These are phyloP conservation scores for Apiospora koreana DNA, from an alignment of 2,329 filamentous ascomycete species.

Conservation along the genomic window DNA sequence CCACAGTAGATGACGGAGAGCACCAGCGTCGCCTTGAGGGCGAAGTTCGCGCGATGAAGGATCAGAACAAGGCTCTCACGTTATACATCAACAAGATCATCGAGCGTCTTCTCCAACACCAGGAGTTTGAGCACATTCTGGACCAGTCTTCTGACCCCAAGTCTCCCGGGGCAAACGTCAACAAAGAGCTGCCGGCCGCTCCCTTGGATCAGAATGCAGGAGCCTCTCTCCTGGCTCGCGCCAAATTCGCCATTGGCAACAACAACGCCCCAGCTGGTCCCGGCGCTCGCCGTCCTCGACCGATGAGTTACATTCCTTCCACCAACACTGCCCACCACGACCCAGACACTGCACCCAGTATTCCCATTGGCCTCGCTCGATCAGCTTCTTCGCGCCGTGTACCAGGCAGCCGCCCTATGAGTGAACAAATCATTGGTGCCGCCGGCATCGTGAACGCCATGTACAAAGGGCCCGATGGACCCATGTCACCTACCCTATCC, in stretches of 20 bases:
- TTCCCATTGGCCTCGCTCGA: conserved; percentile 65
- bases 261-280: conserved; percentile 25
- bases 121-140: conserved; percentile 92
- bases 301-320: conserved; percentile 58
- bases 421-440: conserved; percentile 62
- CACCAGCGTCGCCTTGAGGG: conserved; percentile 69
- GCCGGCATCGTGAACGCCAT: conserved; percentile 84
- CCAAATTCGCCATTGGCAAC: conserved; percentile 47
- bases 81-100: conserved; percentile 99
- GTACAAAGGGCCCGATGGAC: conserved; percentile 74
- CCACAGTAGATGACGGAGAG: conserved; percentile 61
- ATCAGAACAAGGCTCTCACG: conserved; percentile 95
- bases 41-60: conserved; percentile 78
- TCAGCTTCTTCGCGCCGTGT: conserved; percentile 54
- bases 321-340: conserved; percentile 54
- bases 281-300: conserved; percentile 43
- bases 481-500: conserved; percentile 59
- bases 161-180: conserved; percentile 54
- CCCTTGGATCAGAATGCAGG: conserved; percentile 54
- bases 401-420: conserved; percentile 54
- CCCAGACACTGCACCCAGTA: conserved; percentile 73
- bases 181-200: conserved; percentile 84
- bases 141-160: conserved; percentile 73
- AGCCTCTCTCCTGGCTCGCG: conserved; percentile 58
- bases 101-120: conserved; percentile 87